Percentiles rank a stretch among this genome's conserved stretches.
Conservation (phyloP, 805 yeast genomes). For the Yamadazyma olivae region DNA sequence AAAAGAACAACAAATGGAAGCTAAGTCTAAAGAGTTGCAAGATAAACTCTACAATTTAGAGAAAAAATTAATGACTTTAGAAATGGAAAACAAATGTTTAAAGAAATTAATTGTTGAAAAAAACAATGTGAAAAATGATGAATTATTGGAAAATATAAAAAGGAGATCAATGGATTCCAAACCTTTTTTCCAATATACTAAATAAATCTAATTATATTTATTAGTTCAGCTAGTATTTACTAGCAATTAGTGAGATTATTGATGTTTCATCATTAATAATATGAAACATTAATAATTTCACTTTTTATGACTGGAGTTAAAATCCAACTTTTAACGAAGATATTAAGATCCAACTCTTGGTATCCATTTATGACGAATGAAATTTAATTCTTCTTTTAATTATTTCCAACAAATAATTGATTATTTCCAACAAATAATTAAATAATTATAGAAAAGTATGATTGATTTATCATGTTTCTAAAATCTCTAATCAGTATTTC, state of each 20-base stretch:
- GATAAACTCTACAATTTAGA: conserved; percentile 67
- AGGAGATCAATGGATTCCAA: conserved; percentile 42
- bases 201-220: conserved; percentile 17
- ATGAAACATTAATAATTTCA: too few relatives aligned
- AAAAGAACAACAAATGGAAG: conserved; percentile 89
- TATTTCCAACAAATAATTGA: conserved; percentile 6
- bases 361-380: conserved; percentile 4
- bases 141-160: conserved; percentile 51
- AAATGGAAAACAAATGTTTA: conserved; percentile 88
- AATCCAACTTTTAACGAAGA: conserved; percentile 19
- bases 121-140: conserved; percentile 53
- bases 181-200: conserved; percentile 30
- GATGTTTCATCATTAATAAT: too few relatives aligned
- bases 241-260: too few relatives aligned
- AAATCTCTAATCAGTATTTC: background rate
- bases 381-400: conserved; percentile 18
- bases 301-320: conserved; percentile 10
- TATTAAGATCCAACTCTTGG: conserved; percentile 32
- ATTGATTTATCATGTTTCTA: background rate
- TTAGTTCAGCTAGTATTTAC: too few relatives aligned
- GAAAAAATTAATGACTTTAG: conserved; percentile 73
- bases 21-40: conserved; percentile 66
- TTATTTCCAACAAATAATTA: conserved; percentile 20
- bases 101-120: conserved; percentile 82
- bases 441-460: background rate